Evolutionary conservation across 1,139 yeast species (phyloP), one percentile per base, ranked within the genome.

Genomic region (Meyerozyma sp.): DNA sequence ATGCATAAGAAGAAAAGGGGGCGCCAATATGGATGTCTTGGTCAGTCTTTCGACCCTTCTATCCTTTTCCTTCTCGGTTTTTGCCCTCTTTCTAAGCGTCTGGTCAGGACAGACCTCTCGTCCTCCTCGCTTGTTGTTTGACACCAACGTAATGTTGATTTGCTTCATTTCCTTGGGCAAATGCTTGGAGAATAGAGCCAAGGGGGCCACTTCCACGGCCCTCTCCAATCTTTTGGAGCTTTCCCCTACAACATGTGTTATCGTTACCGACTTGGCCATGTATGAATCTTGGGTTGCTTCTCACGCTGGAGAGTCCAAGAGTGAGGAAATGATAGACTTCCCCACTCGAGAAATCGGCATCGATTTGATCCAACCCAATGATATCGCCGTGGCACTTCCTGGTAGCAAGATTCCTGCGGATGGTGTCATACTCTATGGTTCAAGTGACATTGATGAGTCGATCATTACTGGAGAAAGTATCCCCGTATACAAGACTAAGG

Each of bases 11-110:
- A 89, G 85, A 53, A 75, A 81, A 7, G 74, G 85, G 23, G 66
- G 63, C 40, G 96, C 97, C n/a, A 90, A 94, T 18, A 94, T 94
- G 98, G 98, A 94, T 62, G 89, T 91, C 2, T 72, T 94, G 49
- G 93, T 94, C 32, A 82, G 87, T 45, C 71, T 87, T 27, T 89
- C 97, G 3, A 90, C 97, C 0, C 68, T 84, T 41, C 81, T 87
- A 27, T 87, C 97, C 3, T 93, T 81, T 57, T 48, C 70, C 13
- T 93, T 88, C 56, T 89, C 97, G 1, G 57, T 85, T 0, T 61
- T 81, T 23, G 76, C 94, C 0, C 79, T 81, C 49, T 44, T 71
- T 4, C 62, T 70, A 44, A 62, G 75, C 70, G 57, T 58, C 50
- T 56, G 72, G 73, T 44, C 59, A 52, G 62, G 77, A 7, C 63